Conservation (phyloP, 352 stramenopile genomes). For the Pythium insidiosum region DNA sequence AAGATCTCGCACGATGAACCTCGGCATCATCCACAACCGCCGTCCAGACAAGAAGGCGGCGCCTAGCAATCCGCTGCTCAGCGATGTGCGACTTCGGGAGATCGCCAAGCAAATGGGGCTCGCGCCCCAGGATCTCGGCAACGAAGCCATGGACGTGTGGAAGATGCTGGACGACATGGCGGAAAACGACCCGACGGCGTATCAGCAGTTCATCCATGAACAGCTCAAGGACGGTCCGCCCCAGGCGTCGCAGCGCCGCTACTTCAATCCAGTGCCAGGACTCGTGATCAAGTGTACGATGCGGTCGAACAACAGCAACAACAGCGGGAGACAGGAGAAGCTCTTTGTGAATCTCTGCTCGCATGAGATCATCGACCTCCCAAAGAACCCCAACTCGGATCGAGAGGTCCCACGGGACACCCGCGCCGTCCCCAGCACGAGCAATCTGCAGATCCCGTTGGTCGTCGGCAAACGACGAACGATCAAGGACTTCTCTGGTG, state of each 20-base stretch:
- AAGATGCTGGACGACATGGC: slow-evolving; percentile 70
- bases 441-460: slow-evolving; percentile 69
- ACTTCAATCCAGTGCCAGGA: slow-evolving; percentile 57
- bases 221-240: slow-evolving; percentile 66
- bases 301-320: slow-evolving; percentile 41
- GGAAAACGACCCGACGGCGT: slow-evolving; percentile 48
- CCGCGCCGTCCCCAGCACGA: slow-evolving; percentile 53
- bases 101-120: slow-evolving; percentile 83
- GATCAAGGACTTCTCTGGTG: slow-evolving; percentile 33
- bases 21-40: slow-evolving; percentile 79
- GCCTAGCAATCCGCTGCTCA: slow-evolving; percentile 28
- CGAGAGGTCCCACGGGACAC: slow-evolving; percentile 52
- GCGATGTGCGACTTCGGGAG: slow-evolving; percentile 56
- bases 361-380: slow-evolving; percentile 58
- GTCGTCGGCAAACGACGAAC: slow-evolving; percentile 50
- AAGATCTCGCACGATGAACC: slow-evolving; percentile 44
- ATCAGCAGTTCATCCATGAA: slow-evolving; percentile 77
- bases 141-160: slow-evolving; percentile 62
- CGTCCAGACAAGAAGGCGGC: slow-evolving; percentile 21
- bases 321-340: slow-evolving; percentile 47
- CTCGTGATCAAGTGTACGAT: slow-evolving; percentile 77
- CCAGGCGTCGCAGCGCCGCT: slow-evolving; percentile 13
- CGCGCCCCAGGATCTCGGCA: slow-evolving; percentile 50
- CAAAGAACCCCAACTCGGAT: slow-evolving; percentile 68
- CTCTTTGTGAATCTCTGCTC: slow-evolving; percentile 79